Conservation (phyloP, 305 asterid genomes). For the Solanum hybrid region DNA sequence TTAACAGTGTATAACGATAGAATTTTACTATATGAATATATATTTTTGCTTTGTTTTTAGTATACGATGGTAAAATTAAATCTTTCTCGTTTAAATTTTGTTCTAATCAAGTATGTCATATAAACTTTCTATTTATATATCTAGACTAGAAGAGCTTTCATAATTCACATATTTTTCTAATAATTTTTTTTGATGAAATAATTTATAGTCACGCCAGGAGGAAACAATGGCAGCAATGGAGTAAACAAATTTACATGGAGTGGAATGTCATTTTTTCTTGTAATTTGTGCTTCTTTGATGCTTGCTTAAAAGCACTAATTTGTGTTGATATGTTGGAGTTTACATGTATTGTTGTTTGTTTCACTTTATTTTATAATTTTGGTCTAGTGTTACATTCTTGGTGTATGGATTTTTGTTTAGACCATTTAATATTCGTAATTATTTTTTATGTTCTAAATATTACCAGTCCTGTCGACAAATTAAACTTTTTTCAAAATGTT, state of each 20-base stretch:
- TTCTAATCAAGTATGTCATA: not conserved
- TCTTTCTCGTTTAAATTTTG: not conserved
- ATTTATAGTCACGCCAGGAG: slow-evolving; percentile 16
- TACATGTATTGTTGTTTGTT: not conserved
- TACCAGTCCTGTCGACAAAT: not conserved
- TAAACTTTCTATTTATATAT: not conserved
- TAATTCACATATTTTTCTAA: not conserved
- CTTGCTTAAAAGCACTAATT: not conserved
- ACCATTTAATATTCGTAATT: not conserved
- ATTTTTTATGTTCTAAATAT: not conserved
- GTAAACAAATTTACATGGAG: slow-evolving; percentile 11
- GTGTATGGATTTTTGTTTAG: not conserved
- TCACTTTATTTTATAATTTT: not conserved
- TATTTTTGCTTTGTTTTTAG: not conserved
- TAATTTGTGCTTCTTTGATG: slow-evolving; percentile 14
- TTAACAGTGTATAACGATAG: not conserved
- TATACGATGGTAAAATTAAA: not conserved
- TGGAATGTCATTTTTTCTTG: slow-evolving; percentile 15
- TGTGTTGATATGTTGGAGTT: not conserved
- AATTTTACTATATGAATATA: not conserved
- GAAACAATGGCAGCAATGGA: slow-evolving; percentile 4
- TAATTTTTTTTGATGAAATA: not conserved
- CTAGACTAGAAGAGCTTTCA: not conserved
- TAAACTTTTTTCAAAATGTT: not conserved
- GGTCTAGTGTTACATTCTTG: not conserved